Percentiles rank a stretch among this genome's conserved stretches.
These are phyloP conservation scores for Komagataella mondaviorum DNA, from an alignment of 805 yeast species.

Conservation along the genomic window DNA sequence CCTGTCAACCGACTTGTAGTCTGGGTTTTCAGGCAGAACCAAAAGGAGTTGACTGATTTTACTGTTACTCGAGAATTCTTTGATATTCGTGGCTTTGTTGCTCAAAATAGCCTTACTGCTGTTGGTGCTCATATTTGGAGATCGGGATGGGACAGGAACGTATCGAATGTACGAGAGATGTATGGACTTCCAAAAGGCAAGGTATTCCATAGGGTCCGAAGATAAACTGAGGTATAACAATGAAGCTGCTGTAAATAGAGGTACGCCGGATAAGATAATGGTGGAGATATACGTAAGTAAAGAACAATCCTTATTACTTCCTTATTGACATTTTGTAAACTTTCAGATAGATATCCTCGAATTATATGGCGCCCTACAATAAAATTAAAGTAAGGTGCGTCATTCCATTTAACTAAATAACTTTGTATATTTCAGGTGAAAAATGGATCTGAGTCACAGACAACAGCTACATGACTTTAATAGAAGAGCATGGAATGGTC, in stretches of 20 bases:
- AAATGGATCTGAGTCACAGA: slow-evolving; percentile 5
- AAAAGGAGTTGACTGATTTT: slow-evolving; percentile 9
- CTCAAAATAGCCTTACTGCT: slow-evolving; percentile 42
- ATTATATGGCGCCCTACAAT: too few relatives aligned
- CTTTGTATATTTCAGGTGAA: not conserved
- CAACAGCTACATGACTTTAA: slow-evolving; percentile 25
- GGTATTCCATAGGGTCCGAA: slow-evolving; percentile 56
- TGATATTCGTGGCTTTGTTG: slow-evolving; percentile 59
- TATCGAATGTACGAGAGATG: slow-evolving; percentile 48
- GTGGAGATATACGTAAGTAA: not conserved
- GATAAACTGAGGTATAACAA: slow-evolving; percentile 1
- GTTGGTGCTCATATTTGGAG: slow-evolving; percentile 93
- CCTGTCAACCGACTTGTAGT: slow-evolving; percentile 72
- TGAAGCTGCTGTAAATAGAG: not conserved
- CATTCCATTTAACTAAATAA: too few relatives aligned
- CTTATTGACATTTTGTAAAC: too few relatives aligned
- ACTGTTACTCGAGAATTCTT: slow-evolving; percentile 33
- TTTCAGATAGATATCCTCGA: too few relatives aligned
- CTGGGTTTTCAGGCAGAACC: slow-evolving; percentile 79
- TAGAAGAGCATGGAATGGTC: slow-evolving; percentile 40
- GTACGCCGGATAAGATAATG: not conserved
- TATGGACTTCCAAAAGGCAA: slow-evolving; percentile 68
- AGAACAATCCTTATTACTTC: not conserved
- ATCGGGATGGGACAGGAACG: slow-evolving; percentile 67
- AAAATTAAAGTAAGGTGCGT: too few relatives aligned